phyloP scores from a whole-genome alignment of 225 moss, liverwort and hornwort species.

The Pseudoscleropodium purum region DNA sequence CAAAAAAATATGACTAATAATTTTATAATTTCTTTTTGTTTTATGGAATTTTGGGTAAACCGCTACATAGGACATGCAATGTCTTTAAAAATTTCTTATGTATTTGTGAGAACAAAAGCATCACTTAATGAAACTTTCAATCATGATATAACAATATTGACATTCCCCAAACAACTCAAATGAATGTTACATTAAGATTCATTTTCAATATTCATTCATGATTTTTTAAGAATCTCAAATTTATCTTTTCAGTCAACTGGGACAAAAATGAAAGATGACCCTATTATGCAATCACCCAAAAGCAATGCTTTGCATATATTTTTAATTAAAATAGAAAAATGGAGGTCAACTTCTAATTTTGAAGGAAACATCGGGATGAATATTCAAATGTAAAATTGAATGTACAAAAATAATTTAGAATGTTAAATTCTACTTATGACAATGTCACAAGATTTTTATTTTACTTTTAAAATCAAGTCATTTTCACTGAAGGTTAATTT shows the following conservation, averaged over 20 bases:
- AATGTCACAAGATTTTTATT: not conserved
- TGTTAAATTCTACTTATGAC: not conserved
- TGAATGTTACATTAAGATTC: not conserved
- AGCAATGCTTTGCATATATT: not conserved
- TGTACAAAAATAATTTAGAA: not conserved
- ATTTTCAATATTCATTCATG: not conserved
- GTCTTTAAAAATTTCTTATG: not conserved
- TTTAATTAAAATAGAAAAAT: not conserved
- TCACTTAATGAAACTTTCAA: rapidly evolving
- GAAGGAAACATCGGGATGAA: not conserved
- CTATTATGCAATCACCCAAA: rapidly evolving
- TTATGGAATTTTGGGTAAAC: not conserved
- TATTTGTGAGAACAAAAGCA: too few species aligned
- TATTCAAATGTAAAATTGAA: not conserved
- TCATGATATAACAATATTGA: not conserved
- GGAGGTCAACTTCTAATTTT: not conserved
- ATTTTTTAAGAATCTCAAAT: not conserved
- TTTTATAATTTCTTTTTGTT: not conserved
- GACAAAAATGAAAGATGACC: not conserved
- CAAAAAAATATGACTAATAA: not conserved
- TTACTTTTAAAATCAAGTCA: not conserved
- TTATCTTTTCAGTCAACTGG: rapidly evolving
- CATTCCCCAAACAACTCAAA: not conserved
- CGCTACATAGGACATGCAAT: rapidly evolving
- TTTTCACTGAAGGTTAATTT: not conserved